Base-by-base conservation (phyloP, 768 basidiomycete genomes). In the Kwoniella bestiolae region DNA sequence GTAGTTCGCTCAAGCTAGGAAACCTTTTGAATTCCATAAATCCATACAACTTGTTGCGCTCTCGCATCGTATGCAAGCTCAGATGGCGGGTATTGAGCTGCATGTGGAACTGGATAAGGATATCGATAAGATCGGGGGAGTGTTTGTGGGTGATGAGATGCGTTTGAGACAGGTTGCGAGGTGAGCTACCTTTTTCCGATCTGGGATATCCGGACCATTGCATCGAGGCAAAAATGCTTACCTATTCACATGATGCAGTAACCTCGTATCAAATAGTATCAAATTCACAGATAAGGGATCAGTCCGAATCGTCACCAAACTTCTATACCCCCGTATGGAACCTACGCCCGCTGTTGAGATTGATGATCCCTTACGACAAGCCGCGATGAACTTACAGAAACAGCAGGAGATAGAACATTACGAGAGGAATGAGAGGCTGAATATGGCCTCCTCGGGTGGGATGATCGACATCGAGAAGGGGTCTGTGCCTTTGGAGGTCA, bases 71-170 rank as follows among this genome's bases (percentile, higher is more conserved):
- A 66, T 76, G 51, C 80, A 79, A 60, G 80, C 80, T 9, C 71
- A 77, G 38, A 71, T 71, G 68, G 71, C 73, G 4, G 78, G 76
- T 44, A 83, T 92, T 49, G 84, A 88, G 65, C 84, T 94, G 60
- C 84, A 86, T 56, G 88, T 87, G 1, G 84, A 88, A 57, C 82
- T 93, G 23, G 92, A 94, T 63, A 71, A 79, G 44, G 72, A 79
- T 46, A 83, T 84, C 38, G 83, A 84, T 63, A 73, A 78, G 45
- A 67, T 82, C 26, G 80, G 78, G 16, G 53, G 91, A 0, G 65
- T 70, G 16, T 81, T 94, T 41, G 86, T 90, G 14, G 91, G 92
- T 26, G 91, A 94, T 76, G 91, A 92, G 73, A 88, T 89, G 50
- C 86, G 92, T 14, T 77, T 92, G 56, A 85, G 91, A 71, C 75